Evolutionary conservation across 2,329 filamentous ascomycete genomes (phyloP), one percentile per base, ranked within the genome.

Genomic region (Penicillium hordei): DNA sequence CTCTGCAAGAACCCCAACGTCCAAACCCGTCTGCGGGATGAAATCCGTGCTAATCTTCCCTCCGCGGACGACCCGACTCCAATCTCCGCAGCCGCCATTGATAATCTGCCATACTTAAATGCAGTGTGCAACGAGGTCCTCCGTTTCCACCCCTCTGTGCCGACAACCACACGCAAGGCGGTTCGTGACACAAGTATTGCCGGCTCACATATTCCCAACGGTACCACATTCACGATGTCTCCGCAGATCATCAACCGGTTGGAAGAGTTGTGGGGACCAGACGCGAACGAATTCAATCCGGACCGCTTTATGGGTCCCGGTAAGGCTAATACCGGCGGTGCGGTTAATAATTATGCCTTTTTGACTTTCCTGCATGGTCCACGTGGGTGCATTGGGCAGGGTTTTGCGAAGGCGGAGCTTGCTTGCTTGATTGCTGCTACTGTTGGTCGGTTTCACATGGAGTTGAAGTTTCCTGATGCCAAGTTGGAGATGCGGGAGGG

Each of bases 311-410:
- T 88, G 69, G 81, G 77, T 7, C 68, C 72, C 0, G 77, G 74
- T 0, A 68, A 66, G 29, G 79, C 79, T 5, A 86, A 86, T 55
- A 87, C 83, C 42, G 91, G 91, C 7, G 89, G 89, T 9, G 88
- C 90, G 1, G 79, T 81, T 17, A 90, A 83, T 64, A 94, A 93
- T 73, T 96, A 89, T 71, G 84, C 87, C 0, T 87, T 89, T 67
- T 71, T 93, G 75, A 93, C 90, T 0, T 96, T 96, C 75, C 73
- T 96, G 58, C 91, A 96, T 71, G 93, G 93, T 0, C 91, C 92
- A 2, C 80, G 92, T 52, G 89, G 88, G 69, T 96, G 93, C 70
- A 96, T 96, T 65, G 93, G 92, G 0, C 83, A 87, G 73, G 81
- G 81, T 2, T 96, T 96, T 75, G 89, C 93, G 0, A 88, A 86